These are phyloP conservation scores for Eleusine indica DNA, from an alignment of 176 grass and related monocot species.

Conservation along the genomic window DNA sequence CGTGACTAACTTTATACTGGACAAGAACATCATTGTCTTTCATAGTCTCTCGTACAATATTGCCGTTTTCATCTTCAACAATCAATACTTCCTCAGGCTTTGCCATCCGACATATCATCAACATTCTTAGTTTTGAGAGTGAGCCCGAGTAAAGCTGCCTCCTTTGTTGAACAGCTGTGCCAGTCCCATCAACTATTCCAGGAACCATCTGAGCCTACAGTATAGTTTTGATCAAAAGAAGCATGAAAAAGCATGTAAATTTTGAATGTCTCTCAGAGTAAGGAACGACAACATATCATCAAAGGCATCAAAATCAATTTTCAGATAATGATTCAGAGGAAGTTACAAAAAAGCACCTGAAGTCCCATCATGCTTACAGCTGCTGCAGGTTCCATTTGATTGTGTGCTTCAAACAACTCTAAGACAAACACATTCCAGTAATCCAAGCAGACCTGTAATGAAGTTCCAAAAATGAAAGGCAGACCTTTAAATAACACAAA, in stretches of 20 bases:
- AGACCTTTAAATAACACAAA: slow-evolving; percentile 52
- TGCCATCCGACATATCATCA: slow-evolving; percentile 99
- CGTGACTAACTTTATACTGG: slow-evolving; percentile 88
- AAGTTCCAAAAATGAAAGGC: slow-evolving; percentile 40
- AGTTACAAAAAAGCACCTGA: slow-evolving; percentile 59
- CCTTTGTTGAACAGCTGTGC: slow-evolving; percentile 75
- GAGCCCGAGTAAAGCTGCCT: slow-evolving; percentile 83
- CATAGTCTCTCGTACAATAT: slow-evolving; percentile 99
- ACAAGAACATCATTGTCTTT: slow-evolving; percentile 99
- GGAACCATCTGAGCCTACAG: slow-evolving; percentile 60
- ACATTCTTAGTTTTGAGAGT: slow-evolving; percentile 89
- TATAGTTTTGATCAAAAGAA: slow-evolving; percentile 1
- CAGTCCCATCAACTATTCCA: slow-evolving; percentile 83
- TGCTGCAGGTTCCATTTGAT: slow-evolving; percentile 84
- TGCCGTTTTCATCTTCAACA: slow-evolving; percentile 98
- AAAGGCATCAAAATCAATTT: background rate
- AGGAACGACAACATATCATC: slow-evolving; percentile 8
- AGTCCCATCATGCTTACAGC: slow-evolving; percentile 89
- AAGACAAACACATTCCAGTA: slow-evolving; percentile 98
- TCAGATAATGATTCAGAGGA: slow-evolving; percentile 2
- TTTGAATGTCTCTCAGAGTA: background rate
- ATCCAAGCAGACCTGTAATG: slow-evolving; percentile 85
- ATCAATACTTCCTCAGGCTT: slow-evolving; percentile 99
- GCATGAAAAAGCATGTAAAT: slow-evolving; percentile 8
- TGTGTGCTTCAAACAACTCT: slow-evolving; percentile 95